Percentiles rank a stretch among this genome's conserved stretches.
Evolutionary conservation across 257 asterid genomes (phyloP).

Genomic region (Salvia miltiorrhiza): DNA sequence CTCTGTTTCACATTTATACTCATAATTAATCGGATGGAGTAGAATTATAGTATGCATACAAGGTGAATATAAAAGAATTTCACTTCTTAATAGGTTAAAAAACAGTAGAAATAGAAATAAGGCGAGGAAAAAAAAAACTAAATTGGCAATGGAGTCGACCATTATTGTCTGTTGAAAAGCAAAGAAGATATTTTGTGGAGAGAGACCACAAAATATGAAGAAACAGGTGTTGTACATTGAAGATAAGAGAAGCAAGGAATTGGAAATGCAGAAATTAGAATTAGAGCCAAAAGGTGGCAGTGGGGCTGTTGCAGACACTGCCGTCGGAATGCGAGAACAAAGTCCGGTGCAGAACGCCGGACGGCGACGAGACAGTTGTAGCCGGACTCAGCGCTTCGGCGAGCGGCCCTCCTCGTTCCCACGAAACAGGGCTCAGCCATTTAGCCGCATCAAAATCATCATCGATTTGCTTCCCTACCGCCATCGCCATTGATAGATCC

Average conservation of each 20-base stretch:
- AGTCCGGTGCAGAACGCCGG: constrained; percentile 62
- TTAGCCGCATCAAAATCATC: constrained; percentile 11
- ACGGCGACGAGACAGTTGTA: constrained; percentile 56
- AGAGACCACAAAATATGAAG: too few species aligned
- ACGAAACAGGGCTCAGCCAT: constrained; percentile 31
- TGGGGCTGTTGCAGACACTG: constrained; percentile 68
- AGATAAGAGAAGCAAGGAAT: neutral
- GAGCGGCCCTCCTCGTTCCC: constrained; percentile 72
- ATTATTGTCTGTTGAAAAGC: too few species aligned
- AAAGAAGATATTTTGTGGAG: too few species aligned
- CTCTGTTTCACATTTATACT: too few species aligned
- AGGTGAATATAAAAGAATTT: too few species aligned
- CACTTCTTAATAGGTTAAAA: too few species aligned
- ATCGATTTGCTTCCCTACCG: constrained; percentile 26
- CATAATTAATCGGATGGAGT: too few species aligned
- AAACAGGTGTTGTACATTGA: too few species aligned
- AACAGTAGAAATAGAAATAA: too few species aligned
- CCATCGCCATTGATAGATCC: constrained; percentile 52
- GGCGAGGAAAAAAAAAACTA: too few species aligned
- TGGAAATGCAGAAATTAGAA: neutral
- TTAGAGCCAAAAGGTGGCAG: neutral
- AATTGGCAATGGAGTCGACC: too few species aligned
- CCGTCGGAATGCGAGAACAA: constrained; percentile 60
- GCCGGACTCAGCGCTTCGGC: constrained; percentile 66
- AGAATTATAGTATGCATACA: too few species aligned